Evolutionary conservation across 345 rosid species (phyloP).

Genomic region (Hirschfeldia incana): DNA sequence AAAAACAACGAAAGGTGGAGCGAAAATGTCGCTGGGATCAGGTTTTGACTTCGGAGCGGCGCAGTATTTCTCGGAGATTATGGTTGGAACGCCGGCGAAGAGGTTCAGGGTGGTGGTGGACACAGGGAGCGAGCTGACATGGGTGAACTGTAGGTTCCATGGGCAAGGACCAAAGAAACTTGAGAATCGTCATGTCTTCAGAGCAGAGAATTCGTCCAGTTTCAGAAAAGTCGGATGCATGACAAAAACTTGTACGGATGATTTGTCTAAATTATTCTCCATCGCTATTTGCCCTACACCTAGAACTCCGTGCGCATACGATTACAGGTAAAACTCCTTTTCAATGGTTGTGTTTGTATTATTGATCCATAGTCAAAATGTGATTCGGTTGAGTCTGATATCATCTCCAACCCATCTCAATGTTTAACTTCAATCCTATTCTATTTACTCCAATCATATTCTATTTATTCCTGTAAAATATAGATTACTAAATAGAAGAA

Average conservation of each 20-base stretch:
- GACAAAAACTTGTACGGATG: constrained; percentile 53
- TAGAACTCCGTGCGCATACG: constrained; percentile 54
- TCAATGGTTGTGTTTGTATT: background rate
- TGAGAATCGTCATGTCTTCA: constrained; percentile 38
- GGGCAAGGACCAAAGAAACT: constrained; percentile 11
- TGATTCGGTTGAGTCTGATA: constrained; percentile 15
- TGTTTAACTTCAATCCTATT: too few relatives aligned
- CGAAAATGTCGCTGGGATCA: constrained; percentile 43
- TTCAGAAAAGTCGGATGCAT: constrained; percentile 53
- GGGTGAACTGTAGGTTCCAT: constrained; percentile 51
- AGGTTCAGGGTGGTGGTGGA: constrained; percentile 56
- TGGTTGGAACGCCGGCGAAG: constrained; percentile 62
- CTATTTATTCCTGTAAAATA: too few relatives aligned
- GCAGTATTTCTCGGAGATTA: constrained; percentile 51
- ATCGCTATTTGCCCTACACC: constrained; percentile 54
- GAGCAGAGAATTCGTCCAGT: constrained; percentile 47
- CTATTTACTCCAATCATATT: too few relatives aligned
- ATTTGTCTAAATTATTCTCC: constrained; percentile 53
- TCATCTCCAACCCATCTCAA: too few relatives aligned
- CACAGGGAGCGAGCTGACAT: constrained; percentile 59
- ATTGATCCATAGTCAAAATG: background rate
- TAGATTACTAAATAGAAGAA: too few relatives aligned
- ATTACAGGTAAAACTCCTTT: constrained; percentile 50
- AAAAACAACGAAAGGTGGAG: background rate
- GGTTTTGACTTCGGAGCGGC: constrained; percentile 53